Base-by-base conservation (phyloP, 805 yeast species). In the Ogataea henricii region DNA sequence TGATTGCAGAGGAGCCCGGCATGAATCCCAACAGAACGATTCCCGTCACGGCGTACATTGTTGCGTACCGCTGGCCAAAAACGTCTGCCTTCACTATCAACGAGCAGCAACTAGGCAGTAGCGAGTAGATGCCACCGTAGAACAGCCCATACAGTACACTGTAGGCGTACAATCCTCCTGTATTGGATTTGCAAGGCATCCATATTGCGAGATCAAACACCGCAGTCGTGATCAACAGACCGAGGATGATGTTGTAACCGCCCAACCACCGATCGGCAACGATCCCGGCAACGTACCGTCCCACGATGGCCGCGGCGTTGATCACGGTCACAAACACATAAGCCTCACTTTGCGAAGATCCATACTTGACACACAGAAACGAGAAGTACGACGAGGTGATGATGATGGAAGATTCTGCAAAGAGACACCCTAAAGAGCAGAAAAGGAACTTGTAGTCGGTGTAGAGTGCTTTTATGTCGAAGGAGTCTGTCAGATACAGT, bases 21-120 rank as follows among this genome's bases (percentile, higher is more conserved):
- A 76, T 65, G 12, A 71, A 64, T 10, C 73, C 71, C 13, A 77
- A 59, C 16, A 69, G 57, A 12, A 69, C 60, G 23, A 77, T 58
- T 14, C 60, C 57, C 8, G 69, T 57, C 21, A 66, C 60, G 40
- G 70, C 78, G 59, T 81, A 82, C 58, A 79, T 72, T 12, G 87
- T 74, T 0, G 89, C 88, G 54, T 80, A 85, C 17, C 83, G 65
- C 48, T 77, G 78, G 14, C 89, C 89, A 57, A 83, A 84, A 43
- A 79, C 76, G 49, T 74, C 72, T 1, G 80, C 78, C 12, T 73
- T 75, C 26, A 82, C 76, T 21, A 84, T 76, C 49, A 75, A 74
- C 0, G 83, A 76, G 33, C 82, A 72, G 46, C 87, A 81, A 5
- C 76, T 84, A 0, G 89, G 87, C 0, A 82, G 73, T 46, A 83